Evolutionary conservation across 371 early-diverging fungal species (phyloP), one percentile per base, ranked within the genome.

Genomic region (Fennellomyces sp.): DNA sequence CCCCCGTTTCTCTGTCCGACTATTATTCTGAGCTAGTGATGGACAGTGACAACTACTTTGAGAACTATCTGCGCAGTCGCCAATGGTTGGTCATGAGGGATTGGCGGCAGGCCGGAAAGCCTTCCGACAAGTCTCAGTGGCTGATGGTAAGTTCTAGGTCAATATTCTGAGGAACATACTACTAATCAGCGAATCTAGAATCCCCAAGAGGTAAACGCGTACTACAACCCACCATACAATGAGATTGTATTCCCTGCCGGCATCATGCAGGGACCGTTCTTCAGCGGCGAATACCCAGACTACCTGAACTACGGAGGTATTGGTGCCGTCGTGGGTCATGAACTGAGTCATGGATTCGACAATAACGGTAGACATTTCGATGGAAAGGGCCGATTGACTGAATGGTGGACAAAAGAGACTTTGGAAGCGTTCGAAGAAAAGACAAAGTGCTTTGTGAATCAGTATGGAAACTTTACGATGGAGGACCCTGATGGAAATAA

Each of bases 371-470:
- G 84, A 15, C 64, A 75, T 33, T 89, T 74, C 60, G 83, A 90
- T 58, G 63, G 64, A 25, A 41, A 73, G n/a, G 79, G 81, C 2
- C 33, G 52, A 38, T 30, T 70, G 19, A 64, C 41, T 3, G 74
- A 83, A 55, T 92, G 93, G 93, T 91, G 91, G 91, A 76, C 85
- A 2, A 72, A 82, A 3, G 48, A 53, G 10, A 83, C 88, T 0
- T 54, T 65, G 3, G 47, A 39, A n/a, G 68, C 74, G 17, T 92
- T 88, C 61, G 68, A 80, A 11, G 57, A 75, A 29, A 66, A 65
- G 28, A 61, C 87, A 0, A 63, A 81, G 56, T 88, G 90, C 69
- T 91, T 87, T 69, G 68, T 86, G 10, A 58, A 84, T n/a, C 89
- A 89, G 57, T 91, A 89, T 64, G 61, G 62, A 31, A 72, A 76